phyloP scores from a whole-genome alignment of 176 grass and related monocot genomes.

The Paspalum notatum region DNA sequence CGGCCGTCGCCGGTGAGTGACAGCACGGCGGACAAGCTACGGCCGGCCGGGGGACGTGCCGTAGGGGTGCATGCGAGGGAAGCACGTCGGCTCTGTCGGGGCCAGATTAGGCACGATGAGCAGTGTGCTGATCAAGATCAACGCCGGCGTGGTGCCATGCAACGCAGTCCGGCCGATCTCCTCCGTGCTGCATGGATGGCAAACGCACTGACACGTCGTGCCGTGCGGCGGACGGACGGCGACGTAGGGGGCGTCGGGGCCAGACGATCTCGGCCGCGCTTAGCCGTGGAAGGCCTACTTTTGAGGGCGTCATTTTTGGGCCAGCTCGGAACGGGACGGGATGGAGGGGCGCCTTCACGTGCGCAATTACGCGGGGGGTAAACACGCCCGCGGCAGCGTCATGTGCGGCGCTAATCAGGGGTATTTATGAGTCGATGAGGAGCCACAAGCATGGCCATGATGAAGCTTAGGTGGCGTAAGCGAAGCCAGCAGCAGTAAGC shows the following conservation, averaged over 20 bases:
- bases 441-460: background rate
- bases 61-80: background rate
- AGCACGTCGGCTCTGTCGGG: background rate
- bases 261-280: background rate
- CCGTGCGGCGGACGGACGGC: no score
- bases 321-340: slow-evolving; percentile 15
- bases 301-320: slow-evolving; percentile 14
- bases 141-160: no score
- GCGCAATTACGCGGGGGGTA: slow-evolving; percentile 29
- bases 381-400: slow-evolving; percentile 2
- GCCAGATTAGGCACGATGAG: background rate
- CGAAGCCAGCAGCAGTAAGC: no score
- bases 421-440: slow-evolving; percentile 6
- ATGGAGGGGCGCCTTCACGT: slow-evolving; percentile 1
- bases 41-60: background rate
- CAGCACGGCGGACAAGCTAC: background rate
- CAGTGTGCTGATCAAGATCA: no score
- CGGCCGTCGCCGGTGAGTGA: background rate
- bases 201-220: no score
- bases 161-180: no score
- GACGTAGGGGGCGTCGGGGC: slow-evolving; percentile 17
- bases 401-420: slow-evolving; percentile 32
- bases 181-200: no score
- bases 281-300: background rate
- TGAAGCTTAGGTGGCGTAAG: background rate